Evolutionary conservation across 805 yeast genomes (phyloP), one percentile per base, ranked within the genome.

Genomic region (Myxozyma udenii): DNA sequence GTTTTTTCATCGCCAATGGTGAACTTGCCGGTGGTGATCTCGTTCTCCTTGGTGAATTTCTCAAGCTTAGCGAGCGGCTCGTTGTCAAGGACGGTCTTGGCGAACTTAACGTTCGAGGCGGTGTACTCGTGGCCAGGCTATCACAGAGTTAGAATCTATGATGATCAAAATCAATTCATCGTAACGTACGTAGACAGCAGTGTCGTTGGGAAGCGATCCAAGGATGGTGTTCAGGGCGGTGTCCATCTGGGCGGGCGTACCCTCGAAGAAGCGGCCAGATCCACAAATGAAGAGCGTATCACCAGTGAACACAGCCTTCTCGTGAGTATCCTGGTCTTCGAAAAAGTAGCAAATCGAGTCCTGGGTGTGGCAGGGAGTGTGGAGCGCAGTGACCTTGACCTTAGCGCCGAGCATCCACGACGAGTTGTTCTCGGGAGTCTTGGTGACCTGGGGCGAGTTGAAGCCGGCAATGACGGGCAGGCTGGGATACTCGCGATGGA

Each of bases 331-430:
- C 0, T 89, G 79, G 66, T 91, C 98, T 42, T 73, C 72, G 0
- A 79, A 88, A 62, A 69, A 85, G 69, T 88, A 93, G 65, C 98
- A 91, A 54, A 93, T 86, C 2, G 96, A 87, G 69, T 93, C 99
- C 69, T 85, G 93, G 0, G 99, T 93, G 68, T 93, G 99, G 66
- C 99, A 93, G 3, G 99, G 98, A 0, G 99, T 93, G 69, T 91
- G 91, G 36, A 91, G 73, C 0, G 96, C 95, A 1, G 83, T 81
- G 45, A 90, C 78, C 16, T 79, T 74, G 45, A 91, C 65, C 55
- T 76, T 67, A 37, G 74, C 71, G 3, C 96, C 96, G 52, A 89
- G 70, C 53, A 76, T 74, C 53, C 85, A 73, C 18, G 73, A 70
- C 55, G 81, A 86, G 12, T 75, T 71, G 65, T 88, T 82, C 0